A percentile compares a stretch with the other conserved stretches of the same genome.
phyloP scores from a whole-genome alignment of 495 filamentous ascomycete species.

The Parathielavia appendiculata region DNA sequence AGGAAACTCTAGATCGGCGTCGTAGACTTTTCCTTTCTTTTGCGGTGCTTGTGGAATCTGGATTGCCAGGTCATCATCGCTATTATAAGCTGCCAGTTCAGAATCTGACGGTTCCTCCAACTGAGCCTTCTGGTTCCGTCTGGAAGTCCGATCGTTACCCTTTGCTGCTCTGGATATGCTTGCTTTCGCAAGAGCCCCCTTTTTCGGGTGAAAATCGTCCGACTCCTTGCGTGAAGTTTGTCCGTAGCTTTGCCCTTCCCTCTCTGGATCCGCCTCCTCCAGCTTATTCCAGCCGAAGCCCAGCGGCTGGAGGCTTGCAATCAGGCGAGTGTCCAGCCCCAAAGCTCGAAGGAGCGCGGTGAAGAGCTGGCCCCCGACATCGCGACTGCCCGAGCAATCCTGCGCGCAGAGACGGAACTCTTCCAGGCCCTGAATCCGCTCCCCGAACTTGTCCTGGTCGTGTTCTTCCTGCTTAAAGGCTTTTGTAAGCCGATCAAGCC shows the following conservation, averaged over 20 bases:
- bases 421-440: conserved; percentile 59
- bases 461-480: conserved; percentile 58
- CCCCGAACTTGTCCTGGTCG: conserved; percentile 63
- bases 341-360: conserved; percentile 81
- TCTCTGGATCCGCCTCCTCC: conserved; percentile 60
- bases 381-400: conserved; percentile 73
- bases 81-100: conserved; percentile 36
- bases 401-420: conserved; percentile 66
- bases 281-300: conserved; percentile 89
- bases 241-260: conserved; percentile 22
- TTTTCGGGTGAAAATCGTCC: neutral
- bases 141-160: conserved; percentile 36
- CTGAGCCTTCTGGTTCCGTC: conserved; percentile 41
- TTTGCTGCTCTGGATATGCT: conserved; percentile 19
- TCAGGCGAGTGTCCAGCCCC: conserved; percentile 71
- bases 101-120: conserved; percentile 29
- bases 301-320: conserved; percentile 77
- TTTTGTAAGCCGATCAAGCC: conserved; percentile 61
- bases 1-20: conserved; percentile 71
- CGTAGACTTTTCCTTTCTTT: conserved; percentile 41
- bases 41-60: conserved; percentile 30
- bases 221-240: conserved; percentile 21
- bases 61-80: conserved; percentile 40
- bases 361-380: conserved; percentile 86
- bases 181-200: conserved; percentile 4